phyloP scores from a whole-genome alignment of 1,284 basidiomycete species.

The Ganoderma sp. region DNA sequence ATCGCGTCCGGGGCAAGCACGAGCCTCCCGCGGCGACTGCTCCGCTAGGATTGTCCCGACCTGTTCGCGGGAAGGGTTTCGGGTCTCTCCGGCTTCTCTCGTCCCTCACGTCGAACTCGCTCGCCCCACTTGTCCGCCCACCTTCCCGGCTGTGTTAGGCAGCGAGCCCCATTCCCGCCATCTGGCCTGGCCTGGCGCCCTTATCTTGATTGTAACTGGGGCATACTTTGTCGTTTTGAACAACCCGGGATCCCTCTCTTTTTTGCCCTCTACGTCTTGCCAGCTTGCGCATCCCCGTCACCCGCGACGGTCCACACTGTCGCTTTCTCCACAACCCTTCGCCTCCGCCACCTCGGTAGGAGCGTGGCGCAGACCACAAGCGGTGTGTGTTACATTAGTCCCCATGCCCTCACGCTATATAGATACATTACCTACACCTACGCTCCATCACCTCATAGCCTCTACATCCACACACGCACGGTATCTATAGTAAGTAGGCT shows the following conservation, averaged over 20 bases:
- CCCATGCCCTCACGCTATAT: not conserved
- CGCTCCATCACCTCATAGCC: not conserved
- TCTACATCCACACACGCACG: not conserved
- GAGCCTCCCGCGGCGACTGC: slow-evolving; percentile 26
- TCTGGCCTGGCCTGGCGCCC: not conserved
- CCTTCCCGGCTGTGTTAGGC: not conserved
- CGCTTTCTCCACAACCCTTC: not conserved
- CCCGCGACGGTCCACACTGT: not conserved
- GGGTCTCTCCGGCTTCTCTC: not conserved
- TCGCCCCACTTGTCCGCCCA: not conserved
- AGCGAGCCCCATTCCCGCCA: not conserved
- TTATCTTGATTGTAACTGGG: not conserved
- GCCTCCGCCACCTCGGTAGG: not conserved
- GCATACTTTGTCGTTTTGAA: not conserved
- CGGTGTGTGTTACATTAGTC: not conserved
- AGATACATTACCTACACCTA: slow-evolving; percentile 2
- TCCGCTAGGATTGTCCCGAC: slow-evolving; percentile 18
- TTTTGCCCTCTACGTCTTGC: not conserved
- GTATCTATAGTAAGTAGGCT: slow-evolving; percentile 6
- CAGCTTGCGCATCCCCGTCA: not conserved
- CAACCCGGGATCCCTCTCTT: not conserved
- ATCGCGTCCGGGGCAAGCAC: slow-evolving; percentile 39
- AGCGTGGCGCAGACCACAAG: not conserved
- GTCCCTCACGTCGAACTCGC: not conserved
- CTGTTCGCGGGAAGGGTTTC: not conserved